These are phyloP conservation scores for Umbilicaria muhlenbergii DNA, from an alignment of 495 filamentous ascomycete genomes.

Conservation along the genomic window DNA sequence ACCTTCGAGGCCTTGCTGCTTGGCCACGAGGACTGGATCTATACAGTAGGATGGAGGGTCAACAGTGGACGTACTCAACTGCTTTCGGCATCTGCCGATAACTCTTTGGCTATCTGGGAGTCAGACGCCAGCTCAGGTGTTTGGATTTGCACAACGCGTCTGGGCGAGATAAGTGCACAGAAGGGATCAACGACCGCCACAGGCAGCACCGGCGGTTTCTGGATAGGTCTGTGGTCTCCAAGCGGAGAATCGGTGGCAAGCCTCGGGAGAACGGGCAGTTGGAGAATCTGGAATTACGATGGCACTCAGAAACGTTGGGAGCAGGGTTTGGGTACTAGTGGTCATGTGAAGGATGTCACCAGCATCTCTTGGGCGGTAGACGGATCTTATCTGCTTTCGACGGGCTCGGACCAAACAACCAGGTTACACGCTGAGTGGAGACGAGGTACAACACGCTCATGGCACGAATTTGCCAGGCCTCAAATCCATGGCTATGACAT, in stretches of 20 bases:
- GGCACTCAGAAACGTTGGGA: slow-evolving; percentile 47
- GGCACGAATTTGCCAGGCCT: slow-evolving; percentile 92
- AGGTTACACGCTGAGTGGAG: slow-evolving; percentile 79
- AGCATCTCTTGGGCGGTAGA: slow-evolving; percentile 71
- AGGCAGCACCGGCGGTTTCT: slow-evolving; percentile 88
- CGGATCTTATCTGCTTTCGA: slow-evolving; percentile 76
- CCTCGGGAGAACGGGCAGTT: slow-evolving; percentile 82
- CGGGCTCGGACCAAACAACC: slow-evolving; percentile 88
- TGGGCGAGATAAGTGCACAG: slow-evolving; percentile 84
- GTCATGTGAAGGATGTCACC: slow-evolving; percentile 66
- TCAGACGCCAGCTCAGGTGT: slow-evolving; percentile 68
- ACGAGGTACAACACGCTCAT: slow-evolving; percentile 35
- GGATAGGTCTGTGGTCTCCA: slow-evolving; percentile 88
- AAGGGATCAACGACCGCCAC: slow-evolving; percentile 94
- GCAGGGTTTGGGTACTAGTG: slow-evolving; percentile 62
- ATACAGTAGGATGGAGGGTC: slow-evolving; percentile 63
- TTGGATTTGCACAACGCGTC: slow-evolving; percentile 68
- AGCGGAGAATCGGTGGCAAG: slow-evolving; percentile 57
- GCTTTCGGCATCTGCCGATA: slow-evolving; percentile 86
- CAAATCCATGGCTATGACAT: slow-evolving; percentile 98
- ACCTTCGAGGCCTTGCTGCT: slow-evolving; percentile 92
- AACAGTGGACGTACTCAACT: slow-evolving; percentile 45
- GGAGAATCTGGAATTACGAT: slow-evolving; percentile 64
- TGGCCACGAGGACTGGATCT: slow-evolving; percentile 97
- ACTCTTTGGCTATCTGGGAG: slow-evolving; percentile 85